A percentile compares a stretch with the other conserved stretches of the same genome.
Conservation (phyloP, 2,329 filamentous ascomycete species). For the Metarhizium guizhouense region DNA sequence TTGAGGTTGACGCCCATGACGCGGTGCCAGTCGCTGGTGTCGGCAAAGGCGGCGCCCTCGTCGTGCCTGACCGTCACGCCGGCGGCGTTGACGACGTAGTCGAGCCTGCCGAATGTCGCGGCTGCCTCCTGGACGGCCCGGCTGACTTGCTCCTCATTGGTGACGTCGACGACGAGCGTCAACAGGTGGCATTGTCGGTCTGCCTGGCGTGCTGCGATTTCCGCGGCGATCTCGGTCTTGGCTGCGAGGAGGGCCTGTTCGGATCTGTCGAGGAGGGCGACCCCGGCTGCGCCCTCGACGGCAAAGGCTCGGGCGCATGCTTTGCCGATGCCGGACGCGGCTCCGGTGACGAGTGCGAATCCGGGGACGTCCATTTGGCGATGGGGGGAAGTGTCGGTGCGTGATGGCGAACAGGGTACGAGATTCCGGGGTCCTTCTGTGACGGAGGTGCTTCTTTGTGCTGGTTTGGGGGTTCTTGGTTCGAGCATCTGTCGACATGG, state of each 20-base stretch:
- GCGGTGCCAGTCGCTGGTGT: constrained; percentile 28
- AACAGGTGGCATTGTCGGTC: background rate
- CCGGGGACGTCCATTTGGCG: constrained; percentile 19
- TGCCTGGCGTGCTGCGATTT: background rate
- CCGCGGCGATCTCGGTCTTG: constrained; percentile 13
- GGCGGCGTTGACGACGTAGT: constrained; percentile 32
- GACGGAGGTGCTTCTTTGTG: too few relatives aligned
- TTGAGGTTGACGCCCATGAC: constrained; percentile 33
- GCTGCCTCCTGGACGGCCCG: constrained; percentile 17
- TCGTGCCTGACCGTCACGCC: constrained; percentile 28
- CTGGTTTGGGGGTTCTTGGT: too few relatives aligned
- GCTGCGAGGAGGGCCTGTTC: constrained; percentile 9
- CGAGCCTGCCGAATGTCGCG: constrained; percentile 24
- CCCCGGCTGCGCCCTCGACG: constrained; percentile 17
- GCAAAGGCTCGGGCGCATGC: constrained; percentile 21
- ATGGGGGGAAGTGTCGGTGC: too few relatives aligned
- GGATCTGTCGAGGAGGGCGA: constrained; percentile 19
- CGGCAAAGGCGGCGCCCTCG: constrained; percentile 25
- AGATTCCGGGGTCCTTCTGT: too few relatives aligned
- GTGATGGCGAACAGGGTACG: too few relatives aligned
- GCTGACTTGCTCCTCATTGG: constrained; percentile 16
- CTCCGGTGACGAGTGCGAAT: constrained; percentile 21
- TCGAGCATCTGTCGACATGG: too few relatives aligned
- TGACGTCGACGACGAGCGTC: constrained; percentile 16
- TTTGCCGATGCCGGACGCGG: constrained; percentile 21